These are phyloP conservation scores for Colletotrichum godetiae DNA, from an alignment of 2,329 filamentous ascomycete genomes.

Conservation along the genomic window DNA sequence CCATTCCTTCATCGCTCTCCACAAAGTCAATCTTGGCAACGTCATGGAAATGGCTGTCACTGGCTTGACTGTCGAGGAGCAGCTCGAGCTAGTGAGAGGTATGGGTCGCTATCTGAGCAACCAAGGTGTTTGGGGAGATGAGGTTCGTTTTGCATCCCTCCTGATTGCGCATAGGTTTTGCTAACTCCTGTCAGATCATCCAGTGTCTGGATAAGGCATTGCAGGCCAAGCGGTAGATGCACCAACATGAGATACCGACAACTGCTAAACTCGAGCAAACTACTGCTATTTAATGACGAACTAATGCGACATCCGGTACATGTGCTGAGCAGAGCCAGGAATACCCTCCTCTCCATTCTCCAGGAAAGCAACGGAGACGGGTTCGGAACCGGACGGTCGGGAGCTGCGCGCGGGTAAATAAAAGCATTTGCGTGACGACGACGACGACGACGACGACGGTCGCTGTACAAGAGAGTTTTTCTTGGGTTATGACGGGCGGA, in stretches of 20 bases:
- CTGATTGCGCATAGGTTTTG: constrained; percentile 40
- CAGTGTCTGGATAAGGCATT: constrained; percentile 48
- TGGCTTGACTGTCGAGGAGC: constrained; percentile 87
- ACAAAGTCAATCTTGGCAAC: constrained; percentile 85
- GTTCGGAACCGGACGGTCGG: not conserved
- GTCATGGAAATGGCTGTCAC: constrained; percentile 94
- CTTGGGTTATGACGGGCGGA: constrained; percentile 31
- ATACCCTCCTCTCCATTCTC: constrained; percentile 1
- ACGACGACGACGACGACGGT: constrained; percentile 14
- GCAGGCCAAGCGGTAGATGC: constrained; percentile 38
- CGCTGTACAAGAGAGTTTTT: constrained; percentile 22
- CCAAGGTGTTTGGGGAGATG: constrained; percentile 62
- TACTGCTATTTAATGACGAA: constrained; percentile 35
- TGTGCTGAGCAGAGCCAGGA: constrained; percentile 11
- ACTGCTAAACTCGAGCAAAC: not conserved
- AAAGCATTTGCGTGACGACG: constrained; percentile 30
- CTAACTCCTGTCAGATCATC: constrained; percentile 42
- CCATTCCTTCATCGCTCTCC: constrained; percentile 92
- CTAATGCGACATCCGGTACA: constrained; percentile 30
- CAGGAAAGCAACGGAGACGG: not conserved
- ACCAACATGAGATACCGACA: not conserved
- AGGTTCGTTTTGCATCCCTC: constrained; percentile 52
- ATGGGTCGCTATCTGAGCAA: constrained; percentile 74
- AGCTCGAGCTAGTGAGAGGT: constrained; percentile 81
- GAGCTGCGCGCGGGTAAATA: constrained; percentile 26